A percentile compares a stretch with the other conserved stretches of the same genome.
Conservation (phyloP, 2,329 filamentous ascomycete genomes). For the Hypocreales sp. region DNA sequence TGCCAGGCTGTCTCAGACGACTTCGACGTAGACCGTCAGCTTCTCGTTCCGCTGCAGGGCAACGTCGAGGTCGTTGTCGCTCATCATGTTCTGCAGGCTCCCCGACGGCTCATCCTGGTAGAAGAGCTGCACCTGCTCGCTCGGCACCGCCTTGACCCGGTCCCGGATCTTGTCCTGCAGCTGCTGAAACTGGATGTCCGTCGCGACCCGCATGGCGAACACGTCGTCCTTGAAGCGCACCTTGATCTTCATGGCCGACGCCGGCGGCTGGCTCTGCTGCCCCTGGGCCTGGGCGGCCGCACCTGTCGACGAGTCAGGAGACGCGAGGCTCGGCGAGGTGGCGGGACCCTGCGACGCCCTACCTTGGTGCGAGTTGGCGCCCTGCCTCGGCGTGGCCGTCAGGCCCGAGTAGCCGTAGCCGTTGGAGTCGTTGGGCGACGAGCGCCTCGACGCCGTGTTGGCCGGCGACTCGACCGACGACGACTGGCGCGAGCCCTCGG, state of each 20-base stretch:
- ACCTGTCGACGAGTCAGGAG: background rate
- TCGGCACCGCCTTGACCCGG: conserved; percentile 55
- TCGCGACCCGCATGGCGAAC: conserved; percentile 78
- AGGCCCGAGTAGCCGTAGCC: conserved; percentile 37
- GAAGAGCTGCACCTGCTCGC: conserved; percentile 61
- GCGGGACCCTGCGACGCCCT: conserved; percentile 1
- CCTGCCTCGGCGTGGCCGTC: conserved; percentile 30
- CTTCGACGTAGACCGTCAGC: conserved; percentile 59
- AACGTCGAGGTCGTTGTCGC: conserved; percentile 64
- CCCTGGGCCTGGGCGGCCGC: too few relatives aligned
- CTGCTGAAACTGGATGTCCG: conserved; percentile 61
- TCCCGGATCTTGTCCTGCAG: conserved; percentile 76
- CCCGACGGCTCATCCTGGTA: conserved; percentile 77
- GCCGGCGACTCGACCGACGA: conserved; percentile 49
- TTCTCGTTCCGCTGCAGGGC: conserved; percentile 79
- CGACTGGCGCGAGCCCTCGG: conserved; percentile 52
- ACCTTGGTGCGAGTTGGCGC: conserved; percentile 25
- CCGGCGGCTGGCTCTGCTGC: conserved; percentile 14
- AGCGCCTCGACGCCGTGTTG: conserved; percentile 46
- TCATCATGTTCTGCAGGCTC: conserved; percentile 58
- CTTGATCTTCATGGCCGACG: conserved; percentile 73
- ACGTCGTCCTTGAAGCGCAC: conserved; percentile 86
- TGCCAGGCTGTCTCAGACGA: conserved; percentile 27
- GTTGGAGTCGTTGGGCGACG: conserved; percentile 48
- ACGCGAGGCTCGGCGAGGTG: background rate